Conservation (phyloP, 345 rosid genomes). For the Iberis pinnata region DNA sequence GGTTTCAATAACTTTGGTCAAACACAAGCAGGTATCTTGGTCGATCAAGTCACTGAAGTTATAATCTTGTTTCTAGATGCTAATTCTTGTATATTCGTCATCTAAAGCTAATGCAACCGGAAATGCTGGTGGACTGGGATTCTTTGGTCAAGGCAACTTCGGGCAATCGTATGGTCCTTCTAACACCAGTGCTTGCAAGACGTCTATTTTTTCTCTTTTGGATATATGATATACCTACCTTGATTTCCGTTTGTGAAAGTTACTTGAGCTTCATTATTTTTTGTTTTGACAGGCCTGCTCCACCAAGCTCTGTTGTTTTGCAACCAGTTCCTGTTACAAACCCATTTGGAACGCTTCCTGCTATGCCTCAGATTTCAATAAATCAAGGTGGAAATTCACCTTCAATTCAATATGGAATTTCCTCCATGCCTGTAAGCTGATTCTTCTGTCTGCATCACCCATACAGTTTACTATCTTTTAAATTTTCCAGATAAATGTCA, state of each 20-base stretch:
- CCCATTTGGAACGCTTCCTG: conserved; percentile 95
- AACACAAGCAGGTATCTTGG: conserved; percentile 39
- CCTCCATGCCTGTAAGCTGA: conserved; percentile 75
- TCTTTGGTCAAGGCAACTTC: conserved; percentile 51
- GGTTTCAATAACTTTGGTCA: conserved; percentile 28
- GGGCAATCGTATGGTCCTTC: conserved; percentile 55
- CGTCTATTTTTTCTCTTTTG: conserved; percentile 2
- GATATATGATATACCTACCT: background rate
- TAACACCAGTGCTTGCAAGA: conserved; percentile 13
- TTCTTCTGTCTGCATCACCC: conserved; percentile 3
- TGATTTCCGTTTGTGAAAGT: conserved; percentile 3
- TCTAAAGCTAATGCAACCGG: conserved; percentile 41
- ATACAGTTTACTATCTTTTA: background rate
- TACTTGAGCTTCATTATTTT: background rate
- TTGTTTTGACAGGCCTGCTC: conserved; percentile 48
- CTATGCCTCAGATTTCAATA: conserved; percentile 88
- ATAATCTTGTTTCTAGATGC: conserved; percentile 11
- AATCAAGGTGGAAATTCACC: conserved; percentile 73
- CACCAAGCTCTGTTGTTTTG: conserved; percentile 43
- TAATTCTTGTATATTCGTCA: conserved; percentile 12
- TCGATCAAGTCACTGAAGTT: conserved; percentile 11
- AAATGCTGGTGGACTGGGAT: conserved; percentile 44
- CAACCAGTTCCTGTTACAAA: conserved; percentile 62
- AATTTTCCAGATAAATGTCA: background rate
- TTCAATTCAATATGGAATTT: conserved; percentile 84